Evolutionary conservation across 78 protist species (phyloP), one percentile per base, ranked within the genome.

Genomic region (Chrysochromulina tobinii): DNA sequence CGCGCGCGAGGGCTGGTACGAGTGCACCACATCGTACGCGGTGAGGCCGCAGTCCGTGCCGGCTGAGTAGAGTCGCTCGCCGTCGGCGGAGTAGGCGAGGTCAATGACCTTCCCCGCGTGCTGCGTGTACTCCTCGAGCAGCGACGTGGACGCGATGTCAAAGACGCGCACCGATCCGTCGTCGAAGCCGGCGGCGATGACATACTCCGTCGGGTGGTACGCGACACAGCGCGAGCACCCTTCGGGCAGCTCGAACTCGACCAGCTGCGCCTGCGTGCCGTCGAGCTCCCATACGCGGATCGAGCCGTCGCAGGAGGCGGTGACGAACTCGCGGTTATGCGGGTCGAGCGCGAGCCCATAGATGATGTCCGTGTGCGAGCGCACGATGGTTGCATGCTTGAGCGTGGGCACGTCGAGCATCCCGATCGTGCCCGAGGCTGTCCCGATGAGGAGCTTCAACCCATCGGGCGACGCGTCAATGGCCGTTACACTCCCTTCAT

Each of bases 241-340:
- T 21, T 18, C n/a, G 0, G 66, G 4, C 66, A 59, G 25, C 58
- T 83, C 88, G 55, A 83, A 83, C 88, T 83, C 88, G 23, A n/a
- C 68, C 21, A 58, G 88, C 88, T 83, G 88, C 20, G 3, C 27
- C 23, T 38, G 25, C 7, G 55, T 23, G 9, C 27, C 18, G 69
- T 83, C 88, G 27, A 59, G 21, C 21, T 83, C 88, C 66, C 66
- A 83, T 23, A 83, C 54, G 69, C 88, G 88, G 17, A 83, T 12
- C 27, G 67, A 38, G 20, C 72, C 72, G 69, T 83, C 88, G 72
- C 67, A 23, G 11, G 72, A 54, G 14, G 69, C 72, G 12, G 88
- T 83, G 51, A 72, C 69, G n/a, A 83, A 59, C 88, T 83, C 67
- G 57, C 88, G 68, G 72, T 59, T 58, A 72, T 59, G 88, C 69